Conservation (phyloP, 1,284 basidiomycete genomes). For the Bondarzewia mesenterica region DNA sequence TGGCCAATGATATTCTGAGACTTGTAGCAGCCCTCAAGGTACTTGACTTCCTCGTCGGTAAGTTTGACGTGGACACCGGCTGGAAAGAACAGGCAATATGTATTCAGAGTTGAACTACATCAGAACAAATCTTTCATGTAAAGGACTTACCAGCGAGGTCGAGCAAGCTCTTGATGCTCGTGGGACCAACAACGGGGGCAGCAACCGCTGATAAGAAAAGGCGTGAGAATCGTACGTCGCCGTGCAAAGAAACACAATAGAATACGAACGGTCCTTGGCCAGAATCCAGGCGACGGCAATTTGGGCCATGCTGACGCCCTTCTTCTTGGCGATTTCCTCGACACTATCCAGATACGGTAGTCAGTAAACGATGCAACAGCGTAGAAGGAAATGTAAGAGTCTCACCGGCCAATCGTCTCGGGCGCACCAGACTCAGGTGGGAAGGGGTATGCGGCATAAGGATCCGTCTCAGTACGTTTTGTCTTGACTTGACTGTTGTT, state of each 20-base stretch:
- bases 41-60: conserved; percentile 3
- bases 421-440: background rate
- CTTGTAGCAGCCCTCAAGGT: conserved; percentile 3
- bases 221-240: background rate
- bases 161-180: conserved; percentile 22
- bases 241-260: background rate
- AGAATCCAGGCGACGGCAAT: conserved; percentile 3
- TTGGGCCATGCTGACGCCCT: conserved; percentile 3
- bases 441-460: background rate
- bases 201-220: conserved; percentile 12
- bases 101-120: background rate
- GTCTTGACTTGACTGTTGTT: background rate
- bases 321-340: conserved; percentile 2
- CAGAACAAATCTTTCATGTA: conserved; percentile 1
- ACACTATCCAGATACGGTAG: no score
- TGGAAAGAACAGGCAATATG: background rate
- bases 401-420: conserved; percentile 1
- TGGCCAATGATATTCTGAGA: conserved; percentile 1
- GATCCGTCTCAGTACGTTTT: background rate
- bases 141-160: conserved; percentile 23
- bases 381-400: background rate
- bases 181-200: conserved; percentile 25
- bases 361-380: no score
- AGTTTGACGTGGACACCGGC: conserved; percentile 1
- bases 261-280: background rate